These are phyloP conservation scores for Penicillium paneum DNA, from an alignment of 2,329 filamentous ascomycete genomes.

Conservation along the genomic window DNA sequence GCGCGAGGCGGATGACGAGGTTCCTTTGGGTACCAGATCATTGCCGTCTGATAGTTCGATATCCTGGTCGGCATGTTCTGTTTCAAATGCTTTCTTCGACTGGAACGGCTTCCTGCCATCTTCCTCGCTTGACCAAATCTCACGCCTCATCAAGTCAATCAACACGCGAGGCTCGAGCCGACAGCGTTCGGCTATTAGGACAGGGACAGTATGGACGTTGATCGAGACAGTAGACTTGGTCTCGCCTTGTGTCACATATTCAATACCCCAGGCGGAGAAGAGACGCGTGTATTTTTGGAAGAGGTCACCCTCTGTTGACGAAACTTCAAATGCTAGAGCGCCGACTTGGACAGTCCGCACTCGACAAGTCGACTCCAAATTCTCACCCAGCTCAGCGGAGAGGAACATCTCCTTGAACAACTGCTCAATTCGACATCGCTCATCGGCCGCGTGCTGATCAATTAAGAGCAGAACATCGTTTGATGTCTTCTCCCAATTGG, in stretches of 20 bases:
- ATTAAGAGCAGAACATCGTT: slow-evolving; percentile 63
- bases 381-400: background rate
- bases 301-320: slow-evolving; percentile 57
- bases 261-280: slow-evolving; percentile 73
- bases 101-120: slow-evolving; percentile 21
- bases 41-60: background rate
- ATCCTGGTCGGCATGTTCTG: background rate
- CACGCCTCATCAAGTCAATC: slow-evolving; percentile 69
- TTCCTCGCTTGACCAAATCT: slow-evolving; percentile 66
- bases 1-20: background rate
- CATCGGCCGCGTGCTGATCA: slow-evolving; percentile 94
- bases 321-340: slow-evolving; percentile 64
- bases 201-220: slow-evolving; percentile 61
- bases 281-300: slow-evolving; percentile 54
- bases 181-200: slow-evolving; percentile 72
- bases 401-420: slow-evolving; percentile 60
- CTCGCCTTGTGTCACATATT: slow-evolving; percentile 51
- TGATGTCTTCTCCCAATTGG: background rate
- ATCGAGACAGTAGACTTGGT: slow-evolving; percentile 32
- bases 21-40: background rate
- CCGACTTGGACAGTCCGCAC: slow-evolving; percentile 28
- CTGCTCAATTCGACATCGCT: slow-evolving; percentile 74
- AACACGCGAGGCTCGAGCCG: slow-evolving; percentile 67
- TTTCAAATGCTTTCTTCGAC: slow-evolving; percentile 5
- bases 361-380: background rate